Percentiles rank a stretch among this genome's conserved stretches.
phyloP scores from a whole-genome alignment of 306 rosid species.

The Oxytropis ochrocephala region DNA sequence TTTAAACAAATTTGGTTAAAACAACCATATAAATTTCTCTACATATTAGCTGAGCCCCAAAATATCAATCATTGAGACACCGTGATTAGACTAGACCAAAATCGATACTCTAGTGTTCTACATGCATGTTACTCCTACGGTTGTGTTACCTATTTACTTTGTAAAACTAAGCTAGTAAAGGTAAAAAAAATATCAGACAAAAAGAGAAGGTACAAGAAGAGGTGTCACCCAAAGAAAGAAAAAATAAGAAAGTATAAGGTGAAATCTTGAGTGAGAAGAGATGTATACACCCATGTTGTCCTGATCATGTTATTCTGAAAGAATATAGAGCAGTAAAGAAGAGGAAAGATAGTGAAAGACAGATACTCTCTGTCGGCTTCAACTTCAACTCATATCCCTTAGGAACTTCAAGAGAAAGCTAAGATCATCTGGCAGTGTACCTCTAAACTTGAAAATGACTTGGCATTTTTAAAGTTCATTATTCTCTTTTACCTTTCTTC shows the following conservation, averaged over 20 bases:
- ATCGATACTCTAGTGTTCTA: too few species aligned
- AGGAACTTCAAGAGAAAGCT: slow-evolving; percentile 42
- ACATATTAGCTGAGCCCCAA: too few species aligned
- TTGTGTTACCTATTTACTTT: slow-evolving; percentile 1
- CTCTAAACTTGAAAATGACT: slow-evolving; percentile 22
- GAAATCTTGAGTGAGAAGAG: slow-evolving; percentile 24
- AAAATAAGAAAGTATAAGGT: neutral
- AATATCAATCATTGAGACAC: too few species aligned
- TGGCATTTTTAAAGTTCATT: slow-evolving; percentile 34
- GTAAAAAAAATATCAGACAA: neutral
- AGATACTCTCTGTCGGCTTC: slow-evolving; percentile 66
- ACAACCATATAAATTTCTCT: too few species aligned
- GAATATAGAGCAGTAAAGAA: slow-evolving; percentile 51
- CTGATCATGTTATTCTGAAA: slow-evolving; percentile 36
- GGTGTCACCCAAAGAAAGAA: too few species aligned
- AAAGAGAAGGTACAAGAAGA: neutral
- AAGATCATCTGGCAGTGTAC: slow-evolving; percentile 21
- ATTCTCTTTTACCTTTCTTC: slow-evolving; percentile 32
- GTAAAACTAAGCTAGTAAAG: neutral
- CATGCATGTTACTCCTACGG: neutral
- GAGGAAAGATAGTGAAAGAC: slow-evolving; percentile 45
- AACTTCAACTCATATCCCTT: slow-evolving; percentile 20
- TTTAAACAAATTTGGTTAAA: too few species aligned
- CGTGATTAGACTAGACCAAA: too few species aligned
- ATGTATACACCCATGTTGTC: slow-evolving; percentile 36